Percentiles rank a stretch among this genome's conserved stretches.
These are phyloP conservation scores for Gracilaria caudata DNA, from an alignment of 23 red algal genomes.

Conservation along the genomic window DNA sequence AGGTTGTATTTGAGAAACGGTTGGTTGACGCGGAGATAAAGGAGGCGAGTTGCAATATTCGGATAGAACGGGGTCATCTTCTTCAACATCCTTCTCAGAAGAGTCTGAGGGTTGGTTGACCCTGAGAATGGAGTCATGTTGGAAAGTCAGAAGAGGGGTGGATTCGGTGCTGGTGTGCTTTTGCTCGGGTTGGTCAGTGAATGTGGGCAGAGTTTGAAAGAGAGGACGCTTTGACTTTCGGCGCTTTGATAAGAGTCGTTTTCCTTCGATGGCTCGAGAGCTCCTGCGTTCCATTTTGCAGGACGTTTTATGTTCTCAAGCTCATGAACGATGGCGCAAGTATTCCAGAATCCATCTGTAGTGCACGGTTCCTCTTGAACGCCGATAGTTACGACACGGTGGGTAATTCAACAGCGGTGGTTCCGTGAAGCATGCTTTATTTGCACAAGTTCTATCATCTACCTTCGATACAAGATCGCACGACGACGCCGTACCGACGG, in stretches of 20 bases:
- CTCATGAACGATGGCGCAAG: not conserved
- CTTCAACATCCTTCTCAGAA: not conserved
- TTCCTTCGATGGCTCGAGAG: not conserved
- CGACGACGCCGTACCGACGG: too few species aligned
- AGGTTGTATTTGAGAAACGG: not conserved
- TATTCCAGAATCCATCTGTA: not conserved
- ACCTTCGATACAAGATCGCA: too few species aligned
- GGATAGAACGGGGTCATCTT: not conserved
- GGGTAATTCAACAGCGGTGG: too few species aligned
- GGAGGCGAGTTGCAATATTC: slow-evolving; percentile 9
- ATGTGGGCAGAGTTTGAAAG: not conserved
- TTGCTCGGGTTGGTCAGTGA: not conserved
- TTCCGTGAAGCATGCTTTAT: too few species aligned
- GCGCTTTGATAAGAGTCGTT: not conserved
- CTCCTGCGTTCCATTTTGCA: not conserved
- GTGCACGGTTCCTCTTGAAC: not conserved
- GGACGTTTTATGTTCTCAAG: not conserved
- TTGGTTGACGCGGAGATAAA: not conserved
- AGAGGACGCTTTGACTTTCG: slow-evolving; percentile 23
- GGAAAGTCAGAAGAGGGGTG: not conserved
- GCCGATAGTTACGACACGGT: too few species aligned
- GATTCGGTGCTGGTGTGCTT: not conserved
- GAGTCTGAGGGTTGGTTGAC: not conserved
- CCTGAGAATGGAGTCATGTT: slow-evolving; percentile 17
- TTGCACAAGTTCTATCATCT: too few species aligned